Percentiles rank a stretch among this genome's conserved stretches.
phyloP scores from a whole-genome alignment of 2,329 filamentous ascomycete species.

The Sarocladium strictum region DNA sequence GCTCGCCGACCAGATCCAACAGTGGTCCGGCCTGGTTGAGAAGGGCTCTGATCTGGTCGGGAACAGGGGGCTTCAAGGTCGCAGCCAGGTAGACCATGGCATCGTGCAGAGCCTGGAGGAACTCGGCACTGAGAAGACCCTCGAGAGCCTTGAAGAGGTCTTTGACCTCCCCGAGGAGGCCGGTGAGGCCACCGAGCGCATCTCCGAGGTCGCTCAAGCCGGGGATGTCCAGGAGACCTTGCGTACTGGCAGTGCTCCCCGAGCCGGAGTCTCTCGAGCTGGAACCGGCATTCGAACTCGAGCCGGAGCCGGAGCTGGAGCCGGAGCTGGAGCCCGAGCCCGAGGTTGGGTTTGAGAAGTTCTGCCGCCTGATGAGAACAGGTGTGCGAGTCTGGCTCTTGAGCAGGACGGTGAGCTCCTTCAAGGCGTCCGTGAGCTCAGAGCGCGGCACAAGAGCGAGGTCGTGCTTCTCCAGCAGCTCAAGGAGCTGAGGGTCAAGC shows the following conservation, averaged over 20 bases:
- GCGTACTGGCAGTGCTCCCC: not conserved
- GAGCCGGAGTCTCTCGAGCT: not conserved
- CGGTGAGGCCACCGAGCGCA: constrained; percentile 18
- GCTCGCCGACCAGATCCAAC: constrained; percentile 22
- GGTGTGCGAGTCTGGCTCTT: constrained; percentile 19
- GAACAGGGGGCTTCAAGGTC: constrained; percentile 31
- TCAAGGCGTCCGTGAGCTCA: constrained; percentile 37
- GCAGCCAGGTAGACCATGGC: constrained; percentile 32
- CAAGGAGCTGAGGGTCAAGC: constrained; percentile 31
- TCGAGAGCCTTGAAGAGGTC: constrained; percentile 19
- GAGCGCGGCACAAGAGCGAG: constrained; percentile 38
- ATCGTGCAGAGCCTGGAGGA: constrained; percentile 34
- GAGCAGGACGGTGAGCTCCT: constrained; percentile 35
- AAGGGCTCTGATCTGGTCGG: constrained; percentile 22
- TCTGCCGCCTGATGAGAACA: constrained; percentile 6
- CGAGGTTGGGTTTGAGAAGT: not conserved
- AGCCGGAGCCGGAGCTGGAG: not conserved
- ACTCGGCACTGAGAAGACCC: constrained; percentile 29
- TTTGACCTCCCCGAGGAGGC: constrained; percentile 13
- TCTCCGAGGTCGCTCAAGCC: constrained; percentile 17
- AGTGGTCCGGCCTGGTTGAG: constrained; percentile 23
- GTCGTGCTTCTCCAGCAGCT: constrained; percentile 36
- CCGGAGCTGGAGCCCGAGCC: not conserved
- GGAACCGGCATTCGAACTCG: not conserved
- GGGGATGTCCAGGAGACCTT: constrained; percentile 10